Conservation (phyloP, 2,329 filamentous ascomycete species). For the Colletotrichum spaethianum region DNA sequence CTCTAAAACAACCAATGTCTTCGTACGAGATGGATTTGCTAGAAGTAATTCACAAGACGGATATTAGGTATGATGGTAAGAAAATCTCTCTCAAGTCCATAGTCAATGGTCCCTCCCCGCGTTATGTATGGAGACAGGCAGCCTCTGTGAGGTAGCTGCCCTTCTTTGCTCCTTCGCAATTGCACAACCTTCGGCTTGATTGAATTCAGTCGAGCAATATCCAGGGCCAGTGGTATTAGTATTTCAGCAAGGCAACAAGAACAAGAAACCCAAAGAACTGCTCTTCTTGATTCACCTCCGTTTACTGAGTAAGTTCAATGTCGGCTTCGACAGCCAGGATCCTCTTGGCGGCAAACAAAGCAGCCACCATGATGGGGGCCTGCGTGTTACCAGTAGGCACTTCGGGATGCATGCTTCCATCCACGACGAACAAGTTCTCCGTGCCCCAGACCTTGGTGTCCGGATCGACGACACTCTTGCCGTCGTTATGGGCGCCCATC, state of each 20-base stretch:
- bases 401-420: conserved; percentile 54
- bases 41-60: no score
- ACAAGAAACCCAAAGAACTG: not conserved
- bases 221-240: not conserved
- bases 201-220: not conserved
- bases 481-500: conserved; percentile 50
- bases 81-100: not conserved
- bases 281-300: not conserved
- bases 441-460: conserved; percentile 51
- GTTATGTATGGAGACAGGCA: no score
- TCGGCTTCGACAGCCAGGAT: conserved; percentile 16
- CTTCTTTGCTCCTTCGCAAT: no score
- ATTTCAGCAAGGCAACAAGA: not conserved
- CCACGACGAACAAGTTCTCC: conserved; percentile 49
- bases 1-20: not conserved
- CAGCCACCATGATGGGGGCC: conserved; percentile 41
- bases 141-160: no score
- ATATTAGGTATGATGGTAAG: no score
- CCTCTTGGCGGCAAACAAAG: conserved; percentile 35
- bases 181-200: not conserved
- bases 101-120: no score
- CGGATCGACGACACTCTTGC: conserved; percentile 50
- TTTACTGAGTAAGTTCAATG: not conserved
- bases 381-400: conserved; percentile 41
- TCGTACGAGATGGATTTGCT: not conserved